Percentiles rank a stretch among this genome's conserved stretches.
These are phyloP conservation scores for Begonia loranthoides DNA, from an alignment of 306 rosid species.

Conservation along the genomic window DNA sequence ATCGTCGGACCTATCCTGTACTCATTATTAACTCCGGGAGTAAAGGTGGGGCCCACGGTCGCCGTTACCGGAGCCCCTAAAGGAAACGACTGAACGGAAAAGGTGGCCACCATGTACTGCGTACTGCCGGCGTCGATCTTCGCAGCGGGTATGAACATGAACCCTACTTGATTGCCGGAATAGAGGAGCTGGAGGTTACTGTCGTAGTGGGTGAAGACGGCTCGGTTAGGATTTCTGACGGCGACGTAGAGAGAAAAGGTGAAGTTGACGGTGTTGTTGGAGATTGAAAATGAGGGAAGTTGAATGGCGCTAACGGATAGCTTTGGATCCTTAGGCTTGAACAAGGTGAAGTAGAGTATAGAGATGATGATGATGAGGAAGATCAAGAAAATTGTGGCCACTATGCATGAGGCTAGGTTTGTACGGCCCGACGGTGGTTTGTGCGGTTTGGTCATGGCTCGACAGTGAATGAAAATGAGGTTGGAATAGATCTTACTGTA, in stretches of 20 bases:
- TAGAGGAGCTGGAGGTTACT: constrained; percentile 74
- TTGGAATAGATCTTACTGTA: not conserved
- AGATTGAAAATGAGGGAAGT: constrained; percentile 61
- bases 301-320: constrained; percentile 64
- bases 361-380: constrained; percentile 39
- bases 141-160: constrained; percentile 93
- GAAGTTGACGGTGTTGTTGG: constrained; percentile 56
- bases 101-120: constrained; percentile 66
- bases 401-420: constrained; percentile 82
- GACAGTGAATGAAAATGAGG: constrained; percentile 1
- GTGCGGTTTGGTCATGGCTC: constrained; percentile 39
- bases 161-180: constrained; percentile 62
- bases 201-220: constrained; percentile 67
- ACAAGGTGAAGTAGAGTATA: constrained; percentile 60
- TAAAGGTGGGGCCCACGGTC: constrained; percentile 20
- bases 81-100: constrained; percentile 52
- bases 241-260: constrained; percentile 80
- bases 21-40: constrained; percentile 23
- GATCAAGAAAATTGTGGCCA: constrained; percentile 59
- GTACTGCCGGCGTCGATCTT: constrained; percentile 53
- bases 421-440: constrained; percentile 64
- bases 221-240: constrained; percentile 69
- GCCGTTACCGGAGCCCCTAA: constrained; percentile 21
- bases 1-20: constrained; percentile 32
- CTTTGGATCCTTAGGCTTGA: constrained; percentile 64